A percentile compares a stretch with the other conserved stretches of the same genome.
Conservation (phyloP, 75 land plant genomes). For the Pseudotsuga menziesii region DNA sequence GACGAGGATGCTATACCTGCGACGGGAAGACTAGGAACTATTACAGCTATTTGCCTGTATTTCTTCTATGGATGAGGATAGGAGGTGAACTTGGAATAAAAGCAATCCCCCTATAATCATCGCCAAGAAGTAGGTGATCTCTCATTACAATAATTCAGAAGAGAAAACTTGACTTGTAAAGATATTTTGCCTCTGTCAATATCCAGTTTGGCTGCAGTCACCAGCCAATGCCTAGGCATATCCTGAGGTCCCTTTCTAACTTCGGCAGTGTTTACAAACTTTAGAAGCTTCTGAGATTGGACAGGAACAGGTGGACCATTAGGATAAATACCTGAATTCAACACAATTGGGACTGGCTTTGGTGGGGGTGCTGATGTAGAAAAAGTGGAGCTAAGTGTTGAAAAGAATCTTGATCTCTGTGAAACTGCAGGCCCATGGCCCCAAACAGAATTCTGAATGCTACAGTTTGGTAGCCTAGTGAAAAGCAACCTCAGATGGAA, state of each 20-base stretch:
- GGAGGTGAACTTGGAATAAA: too few species aligned
- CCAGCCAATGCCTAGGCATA: conserved; percentile 89
- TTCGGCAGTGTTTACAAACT: conserved; percentile 65
- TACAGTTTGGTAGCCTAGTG: too few species aligned
- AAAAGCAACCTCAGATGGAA: too few species aligned
- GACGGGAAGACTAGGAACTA: too few species aligned
- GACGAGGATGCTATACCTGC: too few species aligned
- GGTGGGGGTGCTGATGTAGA: conserved; percentile 12
- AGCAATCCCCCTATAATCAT: too few species aligned
- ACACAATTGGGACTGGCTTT: conserved; percentile 25
- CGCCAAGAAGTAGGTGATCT: too few species aligned
- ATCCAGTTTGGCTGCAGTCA: conserved; percentile 73
- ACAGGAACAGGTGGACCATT: conserved; percentile 72
- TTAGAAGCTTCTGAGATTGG: conserved; percentile 56
- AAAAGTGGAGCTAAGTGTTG: conserved; percentile 47
- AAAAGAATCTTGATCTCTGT: conserved; percentile 61
- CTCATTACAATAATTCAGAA: conserved; percentile 39
- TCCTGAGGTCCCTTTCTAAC: conserved; percentile 74
- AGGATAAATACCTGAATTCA: conserved; percentile 69
- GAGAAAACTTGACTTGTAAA: conserved; percentile 67
- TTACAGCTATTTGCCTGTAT: too few species aligned
- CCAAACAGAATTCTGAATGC: too few species aligned
- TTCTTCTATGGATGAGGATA: too few species aligned
- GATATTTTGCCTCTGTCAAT: conserved; percentile 66
- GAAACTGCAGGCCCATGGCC: conserved; percentile 45